A percentile compares a stretch with the other conserved stretches of the same genome.
These are phyloP conservation scores for Auricularia heimuer DNA, from an alignment of 768 basidiomycete genomes.

Conservation along the genomic window DNA sequence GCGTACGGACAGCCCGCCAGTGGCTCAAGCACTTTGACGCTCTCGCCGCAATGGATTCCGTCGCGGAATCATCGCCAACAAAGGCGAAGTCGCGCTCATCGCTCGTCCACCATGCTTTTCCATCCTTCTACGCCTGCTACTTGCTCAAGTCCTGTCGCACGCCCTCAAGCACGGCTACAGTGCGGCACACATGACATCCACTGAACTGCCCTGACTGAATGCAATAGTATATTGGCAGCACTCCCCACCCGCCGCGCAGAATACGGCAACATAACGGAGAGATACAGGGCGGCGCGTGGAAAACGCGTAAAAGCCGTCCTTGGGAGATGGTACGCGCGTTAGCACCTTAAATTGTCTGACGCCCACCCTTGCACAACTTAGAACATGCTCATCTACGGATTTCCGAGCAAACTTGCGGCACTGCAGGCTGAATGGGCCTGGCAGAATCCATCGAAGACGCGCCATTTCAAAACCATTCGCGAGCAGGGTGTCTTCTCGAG, in stretches of 20 bases:
- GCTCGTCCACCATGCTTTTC: conserved; percentile 36
- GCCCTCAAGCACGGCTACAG: conserved; percentile 35
- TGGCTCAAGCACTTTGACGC: conserved; percentile 1
- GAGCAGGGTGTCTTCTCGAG: conserved; percentile 31
- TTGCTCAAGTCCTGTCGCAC: conserved; percentile 59
- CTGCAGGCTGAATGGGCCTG: conserved; percentile 79
- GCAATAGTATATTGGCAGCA: conserved; percentile 56
- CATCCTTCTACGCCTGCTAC: conserved; percentile 76
- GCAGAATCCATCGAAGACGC: conserved; percentile 65
- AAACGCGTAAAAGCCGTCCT: conserved; percentile 49
- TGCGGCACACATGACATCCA: not conserved
- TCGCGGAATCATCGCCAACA: not conserved
- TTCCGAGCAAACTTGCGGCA: conserved; percentile 68
- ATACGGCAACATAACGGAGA: conserved; percentile 78
- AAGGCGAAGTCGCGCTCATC: conserved; percentile 10
- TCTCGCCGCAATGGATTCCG: not conserved
- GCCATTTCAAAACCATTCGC: conserved; percentile 45
- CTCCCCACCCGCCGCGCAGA: conserved; percentile 54
- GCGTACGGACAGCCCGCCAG: not conserved
- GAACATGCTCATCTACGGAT: conserved; percentile 76
- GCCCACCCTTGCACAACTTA: not conserved
- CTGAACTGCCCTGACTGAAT: not conserved
- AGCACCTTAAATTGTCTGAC: not conserved
- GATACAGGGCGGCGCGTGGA: conserved; percentile 58
- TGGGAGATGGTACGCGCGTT: conserved; percentile 25